Conservation (phyloP, 768 basidiomycete genomes). For the Russula virescens region DNA sequence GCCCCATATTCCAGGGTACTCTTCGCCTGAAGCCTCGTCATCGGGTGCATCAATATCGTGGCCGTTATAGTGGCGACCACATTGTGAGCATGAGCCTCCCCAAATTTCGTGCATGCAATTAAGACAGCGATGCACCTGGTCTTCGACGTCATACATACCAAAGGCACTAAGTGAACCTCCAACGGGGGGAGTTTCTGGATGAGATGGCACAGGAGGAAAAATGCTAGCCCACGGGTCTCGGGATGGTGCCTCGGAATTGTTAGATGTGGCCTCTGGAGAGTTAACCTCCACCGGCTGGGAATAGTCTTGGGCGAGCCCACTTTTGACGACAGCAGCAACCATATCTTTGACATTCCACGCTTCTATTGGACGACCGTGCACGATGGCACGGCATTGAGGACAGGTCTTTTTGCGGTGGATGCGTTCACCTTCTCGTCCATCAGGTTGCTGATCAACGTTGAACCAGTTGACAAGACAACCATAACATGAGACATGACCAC, state of each 20-base stretch:
- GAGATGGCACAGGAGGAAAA: slow-evolving; percentile 36
- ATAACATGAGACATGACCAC: slow-evolving; percentile 70
- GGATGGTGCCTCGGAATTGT: slow-evolving; percentile 27
- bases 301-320: slow-evolving; percentile 39
- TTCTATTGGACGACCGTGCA: slow-evolving; percentile 42
- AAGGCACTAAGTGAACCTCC: slow-evolving; percentile 33
- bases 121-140: slow-evolving; percentile 72
- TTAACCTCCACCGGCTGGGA: slow-evolving; percentile 15
- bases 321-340: slow-evolving; percentile 44
- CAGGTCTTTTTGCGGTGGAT: slow-evolving; percentile 36
- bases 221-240: slow-evolving; percentile 64
- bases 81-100: slow-evolving; percentile 58
- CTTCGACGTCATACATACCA: slow-evolving; percentile 68
- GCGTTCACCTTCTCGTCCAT: neutral
- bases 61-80: slow-evolving; percentile 54
- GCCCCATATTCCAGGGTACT: slow-evolving; percentile 30
- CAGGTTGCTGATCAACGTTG: slow-evolving; percentile 33
- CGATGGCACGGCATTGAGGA: slow-evolving; percentile 41
- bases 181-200: slow-evolving; percentile 23
- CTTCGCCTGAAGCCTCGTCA: slow-evolving; percentile 22
- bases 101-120: slow-evolving; percentile 77
- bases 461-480: slow-evolving; percentile 75
- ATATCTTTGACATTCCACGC: slow-evolving; percentile 46
- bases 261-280: slow-evolving; percentile 26
- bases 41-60: slow-evolving; percentile 33